Evolutionary conservation across 2,329 filamentous ascomycete species (phyloP), one percentile per base, ranked within the genome.

Genomic region (Beauveria sp.): DNA sequence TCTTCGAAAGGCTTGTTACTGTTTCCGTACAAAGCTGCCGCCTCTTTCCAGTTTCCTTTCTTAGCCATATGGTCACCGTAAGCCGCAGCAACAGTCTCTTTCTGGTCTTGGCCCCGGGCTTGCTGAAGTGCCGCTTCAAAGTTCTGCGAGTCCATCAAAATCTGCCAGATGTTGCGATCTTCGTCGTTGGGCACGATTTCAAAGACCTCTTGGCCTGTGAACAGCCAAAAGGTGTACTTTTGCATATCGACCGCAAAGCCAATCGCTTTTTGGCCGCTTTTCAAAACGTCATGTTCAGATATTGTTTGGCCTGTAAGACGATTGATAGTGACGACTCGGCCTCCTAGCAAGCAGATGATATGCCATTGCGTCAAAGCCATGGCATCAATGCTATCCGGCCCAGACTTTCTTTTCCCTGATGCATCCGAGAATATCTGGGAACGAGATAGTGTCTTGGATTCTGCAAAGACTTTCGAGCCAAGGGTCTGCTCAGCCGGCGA

Each of bases 1-100:
- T 99, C 92, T 71, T 99, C 95, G 67, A 99, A 99, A 0, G 91
- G 87, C 77, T 98, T 98, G 71, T 90, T 97, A 75, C 95, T 98
- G 73, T 91, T 91, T 14, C 95, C 95, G 72, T 96, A 97, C 2
- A 98, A 86, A 10, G 86, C 84, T 1, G 96, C 95, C 46, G 95
- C 95, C 72, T 99, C 92, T 58, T 86, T 76, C 72, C 87, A 98
- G 58, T 90, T 90, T 3, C 90, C 90, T 74, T 91, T 93, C 62
- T 83, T 85, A 45, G 93, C 87, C 9, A 99, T 79, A 69, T 91
- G 87, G 72, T 99, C 95, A 22, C 95, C 95, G 26, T 91, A 97
- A 18, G 92, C 91, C 26, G 90, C 95, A 0, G 95, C 90, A 14
- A 99, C 90, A 6, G 89, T 90, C 74, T 99, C 95, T 70, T 89